Conservation (phyloP, 805 yeast genomes). For the Kurtzmaniella cleridarum region DNA sequence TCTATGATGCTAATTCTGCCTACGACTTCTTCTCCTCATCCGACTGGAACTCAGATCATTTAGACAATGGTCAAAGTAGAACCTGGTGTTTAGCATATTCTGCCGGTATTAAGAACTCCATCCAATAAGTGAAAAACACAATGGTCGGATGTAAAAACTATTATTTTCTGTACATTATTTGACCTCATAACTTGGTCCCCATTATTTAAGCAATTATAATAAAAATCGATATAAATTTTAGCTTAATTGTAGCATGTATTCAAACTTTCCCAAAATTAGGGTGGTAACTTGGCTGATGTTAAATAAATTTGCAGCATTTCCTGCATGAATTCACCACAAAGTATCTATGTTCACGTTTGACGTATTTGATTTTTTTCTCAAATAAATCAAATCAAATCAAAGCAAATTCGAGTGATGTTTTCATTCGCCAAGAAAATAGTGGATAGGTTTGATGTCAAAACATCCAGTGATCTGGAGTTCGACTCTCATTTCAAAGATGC, state of each 20-base stretch:
- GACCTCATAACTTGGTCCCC: background rate
- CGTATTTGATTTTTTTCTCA: too few relatives aligned
- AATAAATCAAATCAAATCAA: too few relatives aligned
- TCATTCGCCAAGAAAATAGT: conserved; percentile 41
- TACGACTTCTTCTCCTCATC: conserved; percentile 50
- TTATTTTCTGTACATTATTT: too few relatives aligned
- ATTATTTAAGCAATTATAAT: background rate
- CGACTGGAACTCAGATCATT: conserved; percentile 24
- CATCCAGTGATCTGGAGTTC: background rate
- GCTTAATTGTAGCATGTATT: background rate
- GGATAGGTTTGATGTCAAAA: conserved; percentile 20
- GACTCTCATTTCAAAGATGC: conserved; percentile 34
- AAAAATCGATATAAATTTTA: too few relatives aligned
- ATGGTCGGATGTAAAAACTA: too few relatives aligned
- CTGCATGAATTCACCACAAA: too few relatives aligned
- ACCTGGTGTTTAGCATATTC: conserved; percentile 60
- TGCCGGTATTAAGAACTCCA: conserved; percentile 39
- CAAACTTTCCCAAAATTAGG: too few relatives aligned
- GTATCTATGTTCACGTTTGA: too few relatives aligned
- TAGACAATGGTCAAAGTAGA: conserved; percentile 59
- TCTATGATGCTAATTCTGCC: conserved; percentile 60
- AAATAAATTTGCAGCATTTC: too few relatives aligned
- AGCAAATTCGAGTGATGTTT: conserved; percentile 22
- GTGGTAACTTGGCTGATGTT: too few relatives aligned
- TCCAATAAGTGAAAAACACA: conserved; percentile 3